Evolutionary conservation across 2,329 filamentous ascomycete genomes (phyloP).

Genomic region (Penicillium sclerotiorum): DNA sequence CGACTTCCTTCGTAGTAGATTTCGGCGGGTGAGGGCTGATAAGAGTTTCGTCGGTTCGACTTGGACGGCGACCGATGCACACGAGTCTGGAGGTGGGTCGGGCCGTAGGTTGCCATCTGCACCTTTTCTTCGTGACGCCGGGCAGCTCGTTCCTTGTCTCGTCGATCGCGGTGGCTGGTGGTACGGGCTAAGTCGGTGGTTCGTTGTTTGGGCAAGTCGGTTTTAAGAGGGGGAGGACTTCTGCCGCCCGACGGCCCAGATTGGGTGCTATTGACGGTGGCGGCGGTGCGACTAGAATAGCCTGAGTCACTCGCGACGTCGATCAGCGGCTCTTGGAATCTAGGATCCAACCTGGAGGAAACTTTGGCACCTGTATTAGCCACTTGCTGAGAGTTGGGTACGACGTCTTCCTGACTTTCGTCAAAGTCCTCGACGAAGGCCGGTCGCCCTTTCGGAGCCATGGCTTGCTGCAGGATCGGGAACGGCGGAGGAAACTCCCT

Average conservation of each 20-base stretch:
- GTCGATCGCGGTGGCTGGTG: slow-evolving; percentile 37
- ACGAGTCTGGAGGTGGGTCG: slow-evolving; percentile 32
- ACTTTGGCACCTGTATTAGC: slow-evolving; percentile 49
- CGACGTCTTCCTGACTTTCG: slow-evolving; percentile 46
- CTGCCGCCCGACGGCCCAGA: slow-evolving; percentile 50
- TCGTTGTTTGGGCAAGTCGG: slow-evolving; percentile 36
- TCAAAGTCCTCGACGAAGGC: slow-evolving; percentile 54
- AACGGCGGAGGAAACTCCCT: slow-evolving; percentile 30
- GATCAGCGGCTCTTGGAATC: slow-evolving; percentile 39
- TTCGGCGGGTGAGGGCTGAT: slow-evolving; percentile 33
- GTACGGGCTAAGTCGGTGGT: slow-evolving; percentile 28
- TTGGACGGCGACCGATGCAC: slow-evolving; percentile 38
- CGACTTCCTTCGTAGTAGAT: slow-evolving; percentile 39
- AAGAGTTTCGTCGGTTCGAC: slow-evolving; percentile 35
- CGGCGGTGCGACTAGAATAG: slow-evolving; percentile 62
- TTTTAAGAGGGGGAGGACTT: slow-evolving; percentile 36
- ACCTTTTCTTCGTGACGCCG: slow-evolving; percentile 31
- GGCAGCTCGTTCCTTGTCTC: slow-evolving; percentile 29
- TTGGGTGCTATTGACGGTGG: slow-evolving; percentile 56
- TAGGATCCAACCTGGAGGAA: slow-evolving; percentile 48
- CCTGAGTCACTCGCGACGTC: slow-evolving; percentile 63
- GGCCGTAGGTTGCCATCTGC: slow-evolving; percentile 35
- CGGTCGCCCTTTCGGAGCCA: slow-evolving; percentile 45
- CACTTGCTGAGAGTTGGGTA: slow-evolving; percentile 51
- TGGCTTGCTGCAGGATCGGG: slow-evolving; percentile 32